A percentile compares a stretch with the other conserved stretches of the same genome.
phyloP scores from a whole-genome alignment of 2,329 filamentous ascomycete species.

The Lasiodiplodia citricola region DNA sequence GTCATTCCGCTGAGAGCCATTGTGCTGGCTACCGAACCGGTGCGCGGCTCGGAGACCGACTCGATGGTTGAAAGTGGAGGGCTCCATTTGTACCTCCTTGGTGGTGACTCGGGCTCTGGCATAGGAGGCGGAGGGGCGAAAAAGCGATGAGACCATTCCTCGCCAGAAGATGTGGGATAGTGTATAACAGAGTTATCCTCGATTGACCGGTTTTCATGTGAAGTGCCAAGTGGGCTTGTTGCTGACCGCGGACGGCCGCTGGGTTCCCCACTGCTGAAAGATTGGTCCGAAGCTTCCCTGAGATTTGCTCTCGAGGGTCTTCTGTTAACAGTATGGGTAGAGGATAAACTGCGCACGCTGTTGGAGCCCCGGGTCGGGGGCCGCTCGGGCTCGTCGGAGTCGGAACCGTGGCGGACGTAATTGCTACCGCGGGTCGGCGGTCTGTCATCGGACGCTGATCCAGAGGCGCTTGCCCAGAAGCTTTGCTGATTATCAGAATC shows the following conservation, averaged over 20 bases:
- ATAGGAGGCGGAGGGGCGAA: slow-evolving; percentile 44
- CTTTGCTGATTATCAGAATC: slow-evolving; percentile 12
- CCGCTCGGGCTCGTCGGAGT: slow-evolving; percentile 8
- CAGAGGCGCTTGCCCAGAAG: slow-evolving; percentile 29
- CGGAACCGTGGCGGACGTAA: neutral
- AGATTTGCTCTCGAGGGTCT: slow-evolving; percentile 13
- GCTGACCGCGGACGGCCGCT: slow-evolving; percentile 35
- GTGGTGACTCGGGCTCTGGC: slow-evolving; percentile 38
- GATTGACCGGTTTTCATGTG: slow-evolving; percentile 34
- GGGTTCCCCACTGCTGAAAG: slow-evolving; percentile 33
- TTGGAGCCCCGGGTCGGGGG: slow-evolving; percentile 32
- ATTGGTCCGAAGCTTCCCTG: slow-evolving; percentile 35
- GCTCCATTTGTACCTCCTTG: slow-evolving; percentile 44
- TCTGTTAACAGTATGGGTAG: slow-evolving; percentile 4
- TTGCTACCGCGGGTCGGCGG: slow-evolving; percentile 16
- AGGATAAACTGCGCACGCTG: slow-evolving; percentile 38
- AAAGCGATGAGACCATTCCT: slow-evolving; percentile 42
- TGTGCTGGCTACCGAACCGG: slow-evolving; percentile 24
- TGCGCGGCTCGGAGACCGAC: slow-evolving; percentile 24
- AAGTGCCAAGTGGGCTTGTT: slow-evolving; percentile 25
- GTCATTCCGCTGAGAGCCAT: slow-evolving; percentile 14
- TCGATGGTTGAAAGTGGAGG: slow-evolving; percentile 44
- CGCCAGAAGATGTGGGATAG: slow-evolving; percentile 44
- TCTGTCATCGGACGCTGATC: slow-evolving; percentile 37
- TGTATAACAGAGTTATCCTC: slow-evolving; percentile 40